phyloP scores from a whole-genome alignment of 1,139 yeast species.

The Suhomyces anneliseae region DNA sequence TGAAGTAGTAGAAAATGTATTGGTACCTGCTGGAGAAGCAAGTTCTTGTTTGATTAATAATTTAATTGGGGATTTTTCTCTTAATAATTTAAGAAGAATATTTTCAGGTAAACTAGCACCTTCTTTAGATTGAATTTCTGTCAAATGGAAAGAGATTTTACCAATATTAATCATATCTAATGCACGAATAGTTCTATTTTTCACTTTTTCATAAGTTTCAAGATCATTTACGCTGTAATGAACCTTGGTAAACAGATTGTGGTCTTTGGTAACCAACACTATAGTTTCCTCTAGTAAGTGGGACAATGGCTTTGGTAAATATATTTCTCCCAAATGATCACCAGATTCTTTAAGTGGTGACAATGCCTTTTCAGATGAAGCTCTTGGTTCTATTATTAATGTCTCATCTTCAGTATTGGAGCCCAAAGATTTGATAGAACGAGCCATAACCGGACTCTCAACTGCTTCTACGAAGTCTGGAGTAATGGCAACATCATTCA shows the following conservation, averaged over 20 bases:
- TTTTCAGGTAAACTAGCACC: constrained; percentile 64
- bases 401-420: constrained; percentile 3
- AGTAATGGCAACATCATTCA: background rate
- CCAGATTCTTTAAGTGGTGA: background rate
- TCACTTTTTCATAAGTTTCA: constrained; percentile 22
- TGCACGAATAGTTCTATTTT: constrained; percentile 35
- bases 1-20: constrained; percentile 42
- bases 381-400: background rate
- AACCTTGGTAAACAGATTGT: constrained; percentile 51
- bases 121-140: constrained; percentile 65
- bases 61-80: constrained; percentile 38
- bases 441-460: background rate
- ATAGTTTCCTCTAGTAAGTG: constrained; percentile 6
- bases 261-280: constrained; percentile 64
- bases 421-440: constrained; percentile 3
- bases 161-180: constrained; percentile 45
- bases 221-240: constrained; percentile 21
- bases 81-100: constrained; percentile 33
- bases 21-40: constrained; percentile 32
- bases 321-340: constrained; percentile 23
- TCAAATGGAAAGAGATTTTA: constrained; percentile 55
- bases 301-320: constrained; percentile 26
- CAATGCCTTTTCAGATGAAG: background rate
- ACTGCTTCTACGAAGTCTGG: background rate
- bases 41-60: constrained; percentile 45